These are phyloP conservation scores for Emericellopsis cladophorae DNA, from an alignment of 2,329 filamentous ascomycete species.

Conservation along the genomic window DNA sequence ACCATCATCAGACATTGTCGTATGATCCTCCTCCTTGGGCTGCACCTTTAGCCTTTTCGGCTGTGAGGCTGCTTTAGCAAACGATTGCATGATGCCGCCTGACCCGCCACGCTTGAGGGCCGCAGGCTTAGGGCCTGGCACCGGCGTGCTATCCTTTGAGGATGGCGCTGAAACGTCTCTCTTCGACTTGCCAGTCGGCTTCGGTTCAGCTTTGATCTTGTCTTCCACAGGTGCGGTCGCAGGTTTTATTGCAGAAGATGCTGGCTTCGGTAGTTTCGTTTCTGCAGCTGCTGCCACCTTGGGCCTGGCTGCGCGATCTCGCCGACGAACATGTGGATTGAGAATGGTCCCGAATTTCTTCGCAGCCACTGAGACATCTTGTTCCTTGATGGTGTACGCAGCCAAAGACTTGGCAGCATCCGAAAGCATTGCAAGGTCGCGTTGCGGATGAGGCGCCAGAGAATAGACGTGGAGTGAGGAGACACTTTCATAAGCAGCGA, in stretches of 20 bases:
- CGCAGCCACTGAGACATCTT: conserved; percentile 42
- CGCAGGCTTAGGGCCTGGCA: conserved; percentile 15
- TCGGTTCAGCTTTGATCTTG: neutral
- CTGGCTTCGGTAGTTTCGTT: conserved; percentile 2
- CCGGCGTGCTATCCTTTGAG: conserved; percentile 11
- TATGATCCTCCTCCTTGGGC: conserved; percentile 15
- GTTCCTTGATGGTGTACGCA: conserved; percentile 37
- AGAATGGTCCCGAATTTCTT: conserved; percentile 61
- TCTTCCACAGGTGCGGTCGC: conserved; percentile 15
- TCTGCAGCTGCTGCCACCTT: neutral
- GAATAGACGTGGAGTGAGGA: conserved; percentile 81
- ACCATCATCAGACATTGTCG: conserved; percentile 24
- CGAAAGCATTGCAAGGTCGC: conserved; percentile 56
- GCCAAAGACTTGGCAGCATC: conserved; percentile 55
- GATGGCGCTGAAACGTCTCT: conserved; percentile 5
- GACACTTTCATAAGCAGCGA: conserved; percentile 59
- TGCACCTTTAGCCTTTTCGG: conserved; percentile 20
- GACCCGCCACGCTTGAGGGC: conserved; percentile 45
- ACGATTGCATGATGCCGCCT: conserved; percentile 62
- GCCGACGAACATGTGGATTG: conserved; percentile 52
- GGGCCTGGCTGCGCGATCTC: conserved; percentile 21
- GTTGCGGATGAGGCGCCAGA: conserved; percentile 56
- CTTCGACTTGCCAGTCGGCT: conserved; percentile 1
- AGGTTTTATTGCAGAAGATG: conserved; percentile 7
- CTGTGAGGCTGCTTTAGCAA: conserved; percentile 46